Evolutionary conservation across 345 rosid genomes (phyloP), one percentile per base, ranked within the genome.

Genomic region (Citrus inodora): DNA sequence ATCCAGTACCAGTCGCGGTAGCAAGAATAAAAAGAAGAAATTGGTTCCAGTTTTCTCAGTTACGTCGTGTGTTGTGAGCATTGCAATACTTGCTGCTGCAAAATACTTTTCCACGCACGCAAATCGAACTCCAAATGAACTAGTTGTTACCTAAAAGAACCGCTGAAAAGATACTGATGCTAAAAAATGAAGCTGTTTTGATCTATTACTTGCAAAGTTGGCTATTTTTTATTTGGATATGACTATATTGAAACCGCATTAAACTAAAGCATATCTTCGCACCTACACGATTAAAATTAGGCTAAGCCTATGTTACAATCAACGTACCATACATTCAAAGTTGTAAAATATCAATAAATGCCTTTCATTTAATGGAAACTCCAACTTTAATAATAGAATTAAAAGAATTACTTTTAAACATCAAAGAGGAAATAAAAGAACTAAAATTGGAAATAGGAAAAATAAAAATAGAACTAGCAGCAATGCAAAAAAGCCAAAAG

Each of bases 21-120:
- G 78, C 30, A 79, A 77, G 48, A 58, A 8, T 80, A 79, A 73
- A 48, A 79, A 70, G n/a, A 82, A 9, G 35, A 63, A 42, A 5
- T 69, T 27, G 17, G 65, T 78, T 67, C 75, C 82, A 25, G 74
- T 73, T 7, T 56, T 85, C 66, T 78, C 87, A 2, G 74, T 83
- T 70, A 79, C 74, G 70, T 9, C 85, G 53, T 80, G 89, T 81
- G 80, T 77, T 37, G 51, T 82, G 22, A 76, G 89, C 78, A 67
- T 89, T 63, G 28, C 82, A 4, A 13, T 84, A 16, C 78, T 87
- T 61, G 85, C 70, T 81, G 80, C 85, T 68, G 86, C 85, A 13
- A 85, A 80, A 59, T 85, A 80, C 83, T 56, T 85, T 55, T 82
- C 87, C 33, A 42, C 56, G 71, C 58, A 7, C 35, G 42, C 72